Conservation (phyloP, 2,329 filamentous ascomycete species). For the Diaporthe sp. region DNA sequence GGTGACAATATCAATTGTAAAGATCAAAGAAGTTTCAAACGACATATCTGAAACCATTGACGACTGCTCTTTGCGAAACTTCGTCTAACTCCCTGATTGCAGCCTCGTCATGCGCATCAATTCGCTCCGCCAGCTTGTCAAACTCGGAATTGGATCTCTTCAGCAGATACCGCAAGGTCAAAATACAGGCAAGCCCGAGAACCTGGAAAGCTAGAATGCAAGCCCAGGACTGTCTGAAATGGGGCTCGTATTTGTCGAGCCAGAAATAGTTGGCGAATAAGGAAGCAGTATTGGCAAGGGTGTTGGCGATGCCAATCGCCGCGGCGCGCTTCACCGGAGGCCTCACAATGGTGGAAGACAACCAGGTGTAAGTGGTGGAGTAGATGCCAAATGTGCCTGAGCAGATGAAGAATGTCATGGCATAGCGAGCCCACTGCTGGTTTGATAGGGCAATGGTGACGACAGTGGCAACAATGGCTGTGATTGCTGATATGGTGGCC, state of each 20-base stretch:
- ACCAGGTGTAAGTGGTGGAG: constrained; percentile 6
- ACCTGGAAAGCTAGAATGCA: not conserved
- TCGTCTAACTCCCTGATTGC: not conserved
- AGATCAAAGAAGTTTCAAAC: not conserved
- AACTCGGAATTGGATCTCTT: not conserved
- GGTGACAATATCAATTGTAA: too few species aligned
- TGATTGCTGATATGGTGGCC: not conserved
- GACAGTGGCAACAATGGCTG: not conserved
- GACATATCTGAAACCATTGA: not conserved
- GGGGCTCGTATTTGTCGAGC: constrained; percentile 6
- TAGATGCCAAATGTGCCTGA: constrained; percentile 12
- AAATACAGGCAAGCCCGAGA: not conserved
- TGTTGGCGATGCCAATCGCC: constrained; percentile 10
- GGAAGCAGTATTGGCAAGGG: not conserved
- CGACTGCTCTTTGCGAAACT: not conserved
- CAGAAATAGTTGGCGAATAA: constrained; percentile 21
- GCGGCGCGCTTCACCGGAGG: constrained; percentile 16
- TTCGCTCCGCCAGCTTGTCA: not conserved
- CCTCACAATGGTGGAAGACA: constrained; percentile 18
- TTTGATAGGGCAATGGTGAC: not conserved
- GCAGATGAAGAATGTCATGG: not conserved
- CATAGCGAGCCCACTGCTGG: not conserved
- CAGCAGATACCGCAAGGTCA: not conserved
- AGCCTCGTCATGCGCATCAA: not conserved
- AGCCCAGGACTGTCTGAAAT: constrained; percentile 14